Conservation (phyloP, 768 basidiomycete species). For the Leccinum boreale region DNA sequence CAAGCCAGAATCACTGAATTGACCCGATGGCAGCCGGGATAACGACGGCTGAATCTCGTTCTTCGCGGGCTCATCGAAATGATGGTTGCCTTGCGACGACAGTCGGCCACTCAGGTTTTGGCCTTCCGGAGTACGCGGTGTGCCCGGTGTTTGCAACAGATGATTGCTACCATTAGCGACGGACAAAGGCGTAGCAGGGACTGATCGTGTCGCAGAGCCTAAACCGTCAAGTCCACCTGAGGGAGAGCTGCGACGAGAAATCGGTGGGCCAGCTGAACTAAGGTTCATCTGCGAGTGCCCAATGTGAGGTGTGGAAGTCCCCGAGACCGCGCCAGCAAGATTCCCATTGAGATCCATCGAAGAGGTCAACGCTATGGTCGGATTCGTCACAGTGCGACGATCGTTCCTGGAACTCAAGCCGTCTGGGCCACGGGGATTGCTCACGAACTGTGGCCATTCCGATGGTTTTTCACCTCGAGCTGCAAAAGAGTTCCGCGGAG, state of each 20-base stretch:
- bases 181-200: constrained; percentile 74
- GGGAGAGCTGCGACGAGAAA: constrained; percentile 74
- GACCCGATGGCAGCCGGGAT: constrained; percentile 58
- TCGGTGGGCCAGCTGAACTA: constrained; percentile 34
- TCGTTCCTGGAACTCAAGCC: constrained; percentile 51
- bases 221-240: constrained; percentile 60
- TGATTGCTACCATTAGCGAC: constrained; percentile 48
- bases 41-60: constrained; percentile 69
- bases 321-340: constrained; percentile 47
- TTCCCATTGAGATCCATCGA: constrained; percentile 50
- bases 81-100: constrained; percentile 42
- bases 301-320: constrained; percentile 60
- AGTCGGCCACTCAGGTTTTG: constrained; percentile 65
- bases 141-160: constrained; percentile 61
- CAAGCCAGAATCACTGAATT: constrained; percentile 55
- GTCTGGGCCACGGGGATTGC: constrained; percentile 60
- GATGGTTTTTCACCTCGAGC: constrained; percentile 71
- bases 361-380: constrained; percentile 60
- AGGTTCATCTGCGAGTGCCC: constrained; percentile 53
- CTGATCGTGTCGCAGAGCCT: constrained; percentile 66
- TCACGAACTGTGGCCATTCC: constrained; percentile 92
- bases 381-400: constrained; percentile 73
- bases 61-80: constrained; percentile 48
- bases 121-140: constrained; percentile 59
- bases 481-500: constrained; percentile 59